A percentile compares a stretch with the other conserved stretches of the same genome.
These are phyloP conservation scores for Pyrrhoderma lamaoense DNA, from an alignment of 1,284 basidiomycete species.

Conservation along the genomic window DNA sequence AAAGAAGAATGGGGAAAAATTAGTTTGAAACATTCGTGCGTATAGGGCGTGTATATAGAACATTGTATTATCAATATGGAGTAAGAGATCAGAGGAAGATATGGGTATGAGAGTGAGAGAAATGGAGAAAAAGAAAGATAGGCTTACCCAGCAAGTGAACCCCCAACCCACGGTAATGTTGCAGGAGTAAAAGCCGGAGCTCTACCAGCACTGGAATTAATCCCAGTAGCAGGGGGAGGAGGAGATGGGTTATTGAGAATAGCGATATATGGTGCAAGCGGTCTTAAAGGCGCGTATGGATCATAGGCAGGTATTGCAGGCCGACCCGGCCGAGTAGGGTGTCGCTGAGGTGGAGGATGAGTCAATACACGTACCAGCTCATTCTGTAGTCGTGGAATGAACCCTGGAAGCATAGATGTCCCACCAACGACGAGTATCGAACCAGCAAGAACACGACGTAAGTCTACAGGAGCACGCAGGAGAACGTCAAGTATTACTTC, in stretches of 20 bases:
- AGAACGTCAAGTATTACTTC: conserved; percentile 75
- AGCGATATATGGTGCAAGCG: conserved; percentile 62
- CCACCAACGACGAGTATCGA: conserved; percentile 85
- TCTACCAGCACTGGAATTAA: conserved; percentile 56
- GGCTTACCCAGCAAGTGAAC: conserved; percentile 80
- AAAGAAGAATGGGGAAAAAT: not conserved
- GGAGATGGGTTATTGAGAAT: conserved; percentile 79
- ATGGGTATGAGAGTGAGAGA: no score
- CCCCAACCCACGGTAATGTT: conserved; percentile 86
- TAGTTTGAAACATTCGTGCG: conserved; percentile 7
- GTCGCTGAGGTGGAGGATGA: conserved; percentile 21
- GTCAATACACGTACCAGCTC: conserved; percentile 54
- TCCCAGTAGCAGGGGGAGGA: conserved; percentile 29
- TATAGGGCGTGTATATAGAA: no score
- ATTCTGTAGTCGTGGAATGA: conserved; percentile 77
- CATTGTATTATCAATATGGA: no score
- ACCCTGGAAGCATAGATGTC: conserved; percentile 85
- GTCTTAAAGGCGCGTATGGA: conserved; percentile 64
- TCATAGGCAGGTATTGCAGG: conserved; percentile 49
- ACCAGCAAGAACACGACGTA: conserved; percentile 73
- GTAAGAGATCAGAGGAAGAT: no score
- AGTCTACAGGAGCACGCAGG: conserved; percentile 84
- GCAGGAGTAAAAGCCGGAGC: conserved; percentile 81
- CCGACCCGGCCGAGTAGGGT: conserved; percentile 32
- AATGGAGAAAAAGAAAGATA: conserved; percentile 11